Base-by-base conservation (phyloP, 768 basidiomycete species). In the Mycena pura region DNA sequence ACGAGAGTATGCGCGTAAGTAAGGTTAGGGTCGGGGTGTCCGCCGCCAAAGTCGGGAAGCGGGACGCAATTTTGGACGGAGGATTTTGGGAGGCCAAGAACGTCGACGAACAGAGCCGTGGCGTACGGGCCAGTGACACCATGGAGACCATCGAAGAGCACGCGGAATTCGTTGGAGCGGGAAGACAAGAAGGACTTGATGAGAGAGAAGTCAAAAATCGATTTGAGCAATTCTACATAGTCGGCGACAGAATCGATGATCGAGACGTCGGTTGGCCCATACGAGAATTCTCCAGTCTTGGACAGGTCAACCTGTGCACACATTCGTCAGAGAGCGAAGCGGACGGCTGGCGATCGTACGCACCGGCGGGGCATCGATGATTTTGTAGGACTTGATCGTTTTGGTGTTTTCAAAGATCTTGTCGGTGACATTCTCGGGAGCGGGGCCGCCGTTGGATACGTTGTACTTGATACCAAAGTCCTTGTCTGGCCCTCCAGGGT, bases 391-490 rank as follows among this genome's bases (percentile, higher is more conserved):
- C 62, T 81, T 75, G 73, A 99, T 93, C 14, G 85, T 85, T 84
- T 93, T 96, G 54, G 94, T 95, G 76, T 86, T 89, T 72, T 93
- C 94, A 74, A 84, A 96, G 65, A 99, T 99, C 78, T 88, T 90
- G 79, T 99, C 84, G n/a, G 97, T 99, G 59, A 99, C 89, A 70
- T 82, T 87, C 78, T 99, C 97, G 0, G 97, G 95, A 21, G 97
- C 97, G 19, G 97, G 96, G 3, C 97, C 97, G 62, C 97, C 97
- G 69, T 99, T 99, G 36, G 90, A 89, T 46, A 95, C 91, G 76
- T 99, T 99, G 82, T 97, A 99, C 78, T 99, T 99, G 86, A 99
- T 98, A 46, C 97, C 97, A 74, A 99, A 99, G 77, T 99, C 97
- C 69, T 92, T 91, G 72, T 94, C 85, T n/a, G 97, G 97, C 22